Base-by-base conservation (phyloP, 148 eudicot species). In the Nepenthes gracilis region DNA sequence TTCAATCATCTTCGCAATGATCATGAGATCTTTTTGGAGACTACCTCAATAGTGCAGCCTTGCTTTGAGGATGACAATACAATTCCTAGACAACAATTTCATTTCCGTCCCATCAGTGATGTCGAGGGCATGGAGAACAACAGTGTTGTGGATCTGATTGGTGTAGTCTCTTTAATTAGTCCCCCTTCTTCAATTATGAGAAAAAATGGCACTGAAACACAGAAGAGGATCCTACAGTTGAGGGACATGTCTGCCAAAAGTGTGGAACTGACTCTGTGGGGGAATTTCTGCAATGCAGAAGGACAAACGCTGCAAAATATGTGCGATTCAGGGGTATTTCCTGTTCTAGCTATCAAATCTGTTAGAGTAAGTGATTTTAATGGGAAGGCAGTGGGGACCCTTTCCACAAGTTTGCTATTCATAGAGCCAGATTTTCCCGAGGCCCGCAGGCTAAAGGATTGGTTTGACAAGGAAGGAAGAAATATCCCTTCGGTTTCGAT, bases 401-500 rank as follows among this genome's bases (percentile, higher is more conserved):
- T 94, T 70, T 68, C 85, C 43, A 54, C 69, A 1, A 86, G 80
- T 58, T 87, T 81, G 78, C 63, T 94, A 57, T 68, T 78, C 55
- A 89, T 94, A 70, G 92, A 89, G 54, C 99, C 99, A 58, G 97
- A 94, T 80, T 72, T 79, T 54, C 90, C 92, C 0, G 99, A 89
- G 83, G 87, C 92, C 56, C 81, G 35, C 13, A 64, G 64, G 51
- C 76, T 86, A 14, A 89, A 68, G 65, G 74, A 64, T 23, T 94
- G 99, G 99, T 84, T 86, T 65, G 80, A 89, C 10, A 78, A 63
- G 57, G 90, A 86, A 35, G 99, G 99, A 43, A 81, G 58, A 65
- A 77, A 71, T 59, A 62, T 77, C 5, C 83, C 84, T 58, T 68
- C 75, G 35, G 52, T 80, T 64, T 84, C 97, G 38, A 65, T 94